Base-by-base conservation (phyloP, 2,329 filamentous ascomycete genomes). In the Colletotrichum eleusines region DNA sequence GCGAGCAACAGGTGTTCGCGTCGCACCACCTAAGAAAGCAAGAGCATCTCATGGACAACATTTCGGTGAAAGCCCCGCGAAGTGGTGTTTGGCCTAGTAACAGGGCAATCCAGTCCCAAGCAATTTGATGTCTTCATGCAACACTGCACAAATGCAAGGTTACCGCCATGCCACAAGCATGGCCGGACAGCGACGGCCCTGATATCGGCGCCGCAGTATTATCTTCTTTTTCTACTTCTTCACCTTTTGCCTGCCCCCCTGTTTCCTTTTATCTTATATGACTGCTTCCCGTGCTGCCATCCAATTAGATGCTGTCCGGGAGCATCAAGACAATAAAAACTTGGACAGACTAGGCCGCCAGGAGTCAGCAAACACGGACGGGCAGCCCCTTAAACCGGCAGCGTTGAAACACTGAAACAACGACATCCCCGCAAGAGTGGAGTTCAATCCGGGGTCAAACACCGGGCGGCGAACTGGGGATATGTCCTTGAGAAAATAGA, bases 331-430 rank as follows among this genome's bases (percentile, higher is more conserved):
- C 26, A 67, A 42, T 23, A 35, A 28, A 28, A 51, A 31, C 26
- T 28, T 57, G 26, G 38, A 54, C 64, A 44, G 64, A 48, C 38
- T 35, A 53, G 31, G 38, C 50, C 44, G 68, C 46, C 68, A 57
- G 64, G 64, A 57, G 58, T 40, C 35, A 42, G 53, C 18, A 35
- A 59, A 51, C 38, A 26, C 55, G 42, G 58, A 26, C 55, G 42
- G 58, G 48, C 60, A 66, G 66, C 66, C 59, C n/a, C 18, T 65
- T 66, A 51, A 61, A 58, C 40, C 57, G 40, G 66, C 57, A 57
- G 46, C 72, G 63, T 68, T 72, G 71, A 73, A 72, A 69, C 71
- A 58, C 71, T 73, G 71, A 72, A 72, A 73, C 63, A 69, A 71
- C 69, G 58, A 71, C 58, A 53, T 35, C 59, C 55, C 60, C 66